Evolutionary conservation across 225 moss, liverwort and hornwort genomes (phyloP), one percentile per base, ranked within the genome.

Genomic region (Physcomitrellopsis africana): DNA sequence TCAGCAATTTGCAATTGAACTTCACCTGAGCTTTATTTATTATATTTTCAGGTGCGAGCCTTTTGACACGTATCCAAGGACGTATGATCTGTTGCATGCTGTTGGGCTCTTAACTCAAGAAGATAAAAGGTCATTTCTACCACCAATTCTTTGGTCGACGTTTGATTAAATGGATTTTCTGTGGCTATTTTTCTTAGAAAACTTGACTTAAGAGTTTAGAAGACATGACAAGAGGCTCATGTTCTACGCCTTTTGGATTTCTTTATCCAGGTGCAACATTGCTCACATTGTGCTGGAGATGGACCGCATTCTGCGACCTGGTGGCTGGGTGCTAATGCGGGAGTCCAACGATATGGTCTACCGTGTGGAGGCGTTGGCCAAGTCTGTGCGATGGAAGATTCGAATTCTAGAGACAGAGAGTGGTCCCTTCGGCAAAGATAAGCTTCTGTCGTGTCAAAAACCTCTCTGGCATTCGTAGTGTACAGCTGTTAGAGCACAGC

Each of bases 11-110:
- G 9, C 53, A 54, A 19, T 32, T 42, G 11, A 13, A 42, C 10
- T 51, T 62, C 9, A 22, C 8, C 8, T 42, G 17, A 78, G 24
- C 3, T 74, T 0, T 67, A 45, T 16, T 68, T 65, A n/a, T 12
- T 65, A 60, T 4, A 32, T 62, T 10, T 81, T 65, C 85, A 93
- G 93, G 93, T 93, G 93, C 81, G 90, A 92, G 62, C 87, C 94
- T 51, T 90, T 90, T 70, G 88, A 89, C 64, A 89, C 94, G 0
- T 92, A 89, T 68, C 94, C 92, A 43, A 77, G 94, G 58, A 90
- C 94, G 7, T 94, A 90, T 62, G 92, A 94, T 77, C 51, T 94
- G 73, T 67, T 94, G 72, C 94, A 94, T 70, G 92, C 89, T 58
- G 86, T 53, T 51, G 85, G 83, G 20, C 70, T 94, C 46, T 88